phyloP scores from a whole-genome alignment of 2,329 filamentous ascomycete genomes.

The Mycosphaerella arachidis region DNA sequence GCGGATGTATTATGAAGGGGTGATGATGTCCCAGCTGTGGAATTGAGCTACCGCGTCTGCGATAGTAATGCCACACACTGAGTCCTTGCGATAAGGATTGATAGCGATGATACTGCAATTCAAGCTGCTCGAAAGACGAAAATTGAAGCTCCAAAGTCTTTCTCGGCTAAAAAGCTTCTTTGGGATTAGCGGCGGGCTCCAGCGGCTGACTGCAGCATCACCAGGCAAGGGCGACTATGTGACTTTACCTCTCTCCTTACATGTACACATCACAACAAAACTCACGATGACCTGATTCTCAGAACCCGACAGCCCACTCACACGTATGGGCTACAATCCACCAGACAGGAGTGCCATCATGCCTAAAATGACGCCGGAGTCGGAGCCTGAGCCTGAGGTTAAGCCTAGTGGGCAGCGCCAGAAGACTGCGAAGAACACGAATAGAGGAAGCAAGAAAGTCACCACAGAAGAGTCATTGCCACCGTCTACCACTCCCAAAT shows the following conservation, averaged over 20 bases:
- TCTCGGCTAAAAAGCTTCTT: background rate
- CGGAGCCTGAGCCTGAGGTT: background rate
- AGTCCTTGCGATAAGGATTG: constrained; percentile 11
- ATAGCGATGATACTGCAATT: background rate
- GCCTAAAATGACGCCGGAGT: background rate
- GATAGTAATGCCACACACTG: constrained; percentile 12
- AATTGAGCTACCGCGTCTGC: constrained; percentile 9
- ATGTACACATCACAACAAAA: too few species aligned
- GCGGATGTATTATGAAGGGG: background rate
- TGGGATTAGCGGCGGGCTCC: background rate
- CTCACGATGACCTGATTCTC: background rate
- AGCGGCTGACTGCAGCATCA: background rate
- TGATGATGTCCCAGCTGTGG: constrained; percentile 10
- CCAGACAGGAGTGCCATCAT: background rate
- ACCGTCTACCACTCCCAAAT: background rate
- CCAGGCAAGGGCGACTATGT: background rate
- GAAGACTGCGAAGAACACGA: background rate
- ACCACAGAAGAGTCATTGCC: background rate
- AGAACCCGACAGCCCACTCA: background rate
- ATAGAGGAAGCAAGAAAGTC: background rate
- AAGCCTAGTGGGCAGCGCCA: background rate
- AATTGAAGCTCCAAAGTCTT: background rate
- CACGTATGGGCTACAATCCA: background rate
- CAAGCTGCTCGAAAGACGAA: background rate
- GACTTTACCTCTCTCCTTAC: background rate